Base-by-base conservation (phyloP, 2,329 filamentous ascomycete genomes). In the Sphaerostilbella broomeana region DNA sequence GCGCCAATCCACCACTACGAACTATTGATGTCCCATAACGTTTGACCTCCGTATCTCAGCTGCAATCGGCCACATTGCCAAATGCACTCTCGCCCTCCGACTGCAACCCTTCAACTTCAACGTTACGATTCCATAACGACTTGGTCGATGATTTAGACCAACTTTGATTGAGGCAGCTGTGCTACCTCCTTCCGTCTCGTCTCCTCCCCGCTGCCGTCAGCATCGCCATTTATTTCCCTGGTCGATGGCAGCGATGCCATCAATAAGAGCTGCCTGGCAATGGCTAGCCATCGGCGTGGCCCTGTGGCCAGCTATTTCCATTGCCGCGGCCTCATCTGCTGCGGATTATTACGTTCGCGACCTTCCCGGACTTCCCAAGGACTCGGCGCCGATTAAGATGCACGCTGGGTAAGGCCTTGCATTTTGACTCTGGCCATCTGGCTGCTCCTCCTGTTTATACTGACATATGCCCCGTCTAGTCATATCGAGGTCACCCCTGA, bases 321-420 rank as follows among this genome's bases (percentile, higher is more conserved):
- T 51, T 16, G 56, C 57, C 19, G 56, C 48, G 16, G 48, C 52
- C 19, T 49, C 53, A 34, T 54, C 54, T 24, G 61, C 66, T 15
- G 86, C 82, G 21, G 89, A 98, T 61, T 98, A 95, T 64, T 97
- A 83, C 65, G 84, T 98, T 38, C 80, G 79, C 53, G 77, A 81
- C 7, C 72, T 98, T 15, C 92, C 92, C 5, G 92, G 94, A 21
- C 79, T 85, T 40, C 90, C 94, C 8, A 71, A 79, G 11, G 50
- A 83, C 38, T 51, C 78, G 15, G 81, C 86, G 25, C 65, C 87
- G 45, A 66, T 95, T 56, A 95, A 95, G 72, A 97, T 97, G 90
- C 92, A 97, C 73, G 90, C 92, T 68, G 92, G 92, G 87, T 95
- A 69, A 69, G 83, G 65, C 12, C 15, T 19, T n/a, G 21, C n/a